A percentile compares a stretch with the other conserved stretches of the same genome.
phyloP scores from a whole-genome alignment of 345 rosid species.

The Punica granatum region DNA sequence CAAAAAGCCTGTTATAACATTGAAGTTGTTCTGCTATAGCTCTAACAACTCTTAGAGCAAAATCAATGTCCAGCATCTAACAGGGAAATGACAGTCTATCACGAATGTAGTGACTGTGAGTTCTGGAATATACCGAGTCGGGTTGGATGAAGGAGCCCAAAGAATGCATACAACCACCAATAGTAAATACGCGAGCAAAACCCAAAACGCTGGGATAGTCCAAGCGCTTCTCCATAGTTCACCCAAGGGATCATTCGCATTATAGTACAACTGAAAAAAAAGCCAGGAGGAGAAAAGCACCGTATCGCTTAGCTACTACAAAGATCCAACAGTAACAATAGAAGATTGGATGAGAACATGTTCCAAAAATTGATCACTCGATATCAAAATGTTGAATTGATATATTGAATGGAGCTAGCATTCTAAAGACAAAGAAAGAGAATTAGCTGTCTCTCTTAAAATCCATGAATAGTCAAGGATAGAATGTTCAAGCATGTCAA shows the following conservation, averaged over 20 bases:
- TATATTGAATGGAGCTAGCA: neutral
- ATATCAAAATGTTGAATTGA: neutral
- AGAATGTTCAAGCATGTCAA: neutral
- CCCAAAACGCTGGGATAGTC: constrained; percentile 52
- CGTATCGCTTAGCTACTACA: neutral
- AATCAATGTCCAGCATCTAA: neutral
- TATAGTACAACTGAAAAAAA: constrained; percentile 32
- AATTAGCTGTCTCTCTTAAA: neutral
- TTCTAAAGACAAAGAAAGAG: neutral
- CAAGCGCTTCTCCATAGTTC: constrained; percentile 43
- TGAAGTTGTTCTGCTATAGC: neutral
- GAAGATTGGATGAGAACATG: neutral
- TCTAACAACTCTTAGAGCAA: neutral
- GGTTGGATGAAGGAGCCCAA: constrained; percentile 39
- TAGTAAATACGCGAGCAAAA: constrained; percentile 34
- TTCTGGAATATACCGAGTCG: constrained; percentile 23
- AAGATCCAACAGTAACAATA: neutral
- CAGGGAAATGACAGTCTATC: neutral
- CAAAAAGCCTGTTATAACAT: neutral
- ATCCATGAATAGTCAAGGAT: neutral
- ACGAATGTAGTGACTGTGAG: too few relatives aligned
- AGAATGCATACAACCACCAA: constrained; percentile 37
- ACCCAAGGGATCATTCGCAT: constrained; percentile 45
- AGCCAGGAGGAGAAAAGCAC: neutral
- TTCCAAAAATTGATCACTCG: neutral